These are phyloP conservation scores for Fragaria nilgerrensis DNA, from an alignment of 306 rosid genomes.

Conservation along the genomic window DNA sequence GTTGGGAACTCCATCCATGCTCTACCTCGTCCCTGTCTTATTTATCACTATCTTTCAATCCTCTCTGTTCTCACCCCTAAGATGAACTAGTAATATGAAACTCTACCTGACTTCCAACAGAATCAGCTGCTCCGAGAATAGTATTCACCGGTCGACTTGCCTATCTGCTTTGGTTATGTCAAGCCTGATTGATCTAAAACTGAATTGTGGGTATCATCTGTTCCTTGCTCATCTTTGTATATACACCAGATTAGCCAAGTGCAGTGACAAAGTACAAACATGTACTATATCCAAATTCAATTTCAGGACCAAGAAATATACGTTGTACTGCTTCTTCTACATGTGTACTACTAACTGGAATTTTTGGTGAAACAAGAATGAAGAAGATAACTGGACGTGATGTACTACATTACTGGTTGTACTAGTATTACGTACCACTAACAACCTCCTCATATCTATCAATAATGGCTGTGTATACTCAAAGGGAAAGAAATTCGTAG, in stretches of 20 bases:
- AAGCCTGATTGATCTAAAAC: not conserved
- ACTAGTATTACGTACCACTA: not conserved
- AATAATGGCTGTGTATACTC: not conserved
- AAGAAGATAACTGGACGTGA: not conserved
- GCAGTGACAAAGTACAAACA: not conserved
- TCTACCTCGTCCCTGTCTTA: constrained; percentile 64
- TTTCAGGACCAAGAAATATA: not conserved
- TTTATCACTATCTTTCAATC: not conserved
- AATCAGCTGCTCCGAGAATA: not conserved
- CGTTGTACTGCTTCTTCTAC: constrained; percentile 1
- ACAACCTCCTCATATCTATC: not conserved
- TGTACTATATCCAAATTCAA: constrained; percentile 4
- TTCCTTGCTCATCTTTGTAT: not conserved
- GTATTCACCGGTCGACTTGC: not conserved
- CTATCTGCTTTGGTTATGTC: not conserved
- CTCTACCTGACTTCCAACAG: not conserved
- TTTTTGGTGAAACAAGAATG: not conserved
- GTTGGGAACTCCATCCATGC: constrained; percentile 83
- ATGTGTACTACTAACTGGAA: not conserved
- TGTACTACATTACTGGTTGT: not conserved
- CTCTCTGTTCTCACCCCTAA: not conserved
- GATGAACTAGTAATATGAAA: not conserved
- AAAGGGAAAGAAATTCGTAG: too few species aligned
- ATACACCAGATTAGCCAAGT: not conserved
- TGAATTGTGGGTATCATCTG: not conserved